Base-by-base conservation (phyloP, 78 protist species). In the Dictyostelium firmibasis region DNA sequence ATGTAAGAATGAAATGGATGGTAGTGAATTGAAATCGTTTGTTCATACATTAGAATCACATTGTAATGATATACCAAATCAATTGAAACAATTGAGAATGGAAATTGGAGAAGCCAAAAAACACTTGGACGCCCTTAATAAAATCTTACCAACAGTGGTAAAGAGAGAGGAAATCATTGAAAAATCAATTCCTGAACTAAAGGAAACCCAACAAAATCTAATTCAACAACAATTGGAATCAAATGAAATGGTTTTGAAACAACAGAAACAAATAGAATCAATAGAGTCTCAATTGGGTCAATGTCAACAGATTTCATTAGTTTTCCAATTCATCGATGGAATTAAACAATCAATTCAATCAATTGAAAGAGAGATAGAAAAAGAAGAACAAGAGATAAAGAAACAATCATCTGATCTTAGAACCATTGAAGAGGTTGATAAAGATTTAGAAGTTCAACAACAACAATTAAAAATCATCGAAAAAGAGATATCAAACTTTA, bases 1-100 rank as follows among this genome's bases (percentile, higher is more conserved):
- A 10, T 95, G 97, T 79, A 44, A 75, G 33, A 87, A 41, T 29
- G 81, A 75, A 62, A 85, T 93, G 79, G 23, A 82, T 38, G 91
- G 35, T 0, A 60, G 25, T 5, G 91, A 85, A 14, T 41, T 93
- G 20, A 36, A 47, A 44, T 11, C 31, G 5, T 82, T 93, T 82
- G 72, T 93, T 11, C 53, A 93, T 35, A 74, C 29, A 18, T 23
- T 93, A 1, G 33, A 84, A 57, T 44, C 79, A 23, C 88, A 93
- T 38, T 47, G 91, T 11, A 47, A 83, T 10, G 85, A 74, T 53
- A 72, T 93, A 16, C 96, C 96, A 27, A 38, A 43, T 10, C 81
- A 84, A 33, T 27, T 84, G n/a, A 27, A 35, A 38, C 5, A n/a
- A 27, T 31, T 50, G 18, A 57, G 9, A 13, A 13, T 43, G 2